Percentiles rank a stretch among this genome's conserved stretches.
These are phyloP conservation scores for Tremella fuciformis DNA, from an alignment of 768 basidiomycete species.

Conservation along the genomic window DNA sequence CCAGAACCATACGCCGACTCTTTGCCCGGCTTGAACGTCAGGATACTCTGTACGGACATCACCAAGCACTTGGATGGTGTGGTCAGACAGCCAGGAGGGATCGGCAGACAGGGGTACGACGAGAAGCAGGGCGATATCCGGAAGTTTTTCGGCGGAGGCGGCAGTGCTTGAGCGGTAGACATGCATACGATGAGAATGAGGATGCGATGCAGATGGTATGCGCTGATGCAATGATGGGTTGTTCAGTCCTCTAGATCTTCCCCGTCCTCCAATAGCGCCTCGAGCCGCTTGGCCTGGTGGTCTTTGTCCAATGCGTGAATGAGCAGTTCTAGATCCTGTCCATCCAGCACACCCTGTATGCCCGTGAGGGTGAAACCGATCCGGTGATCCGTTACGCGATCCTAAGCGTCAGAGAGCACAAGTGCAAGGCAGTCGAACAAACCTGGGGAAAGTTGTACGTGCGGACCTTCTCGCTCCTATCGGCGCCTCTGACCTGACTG, in stretches of 20 bases:
- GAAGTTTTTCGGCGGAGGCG: constrained; percentile 74
- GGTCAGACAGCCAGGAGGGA: constrained; percentile 71
- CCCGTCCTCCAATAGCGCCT: constrained; percentile 48
- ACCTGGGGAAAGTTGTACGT: constrained; percentile 94
- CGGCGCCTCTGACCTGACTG: constrained; percentile 73
- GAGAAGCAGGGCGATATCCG: constrained; percentile 72
- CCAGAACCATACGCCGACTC: no score
- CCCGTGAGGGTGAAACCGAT: constrained; percentile 66
- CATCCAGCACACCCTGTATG: constrained; percentile 55
- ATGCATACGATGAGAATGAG: neutral
- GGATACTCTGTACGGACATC: constrained; percentile 48
- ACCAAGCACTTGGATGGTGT: constrained; percentile 52
- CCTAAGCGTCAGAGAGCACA: constrained; percentile 55
- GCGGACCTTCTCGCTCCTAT: constrained; percentile 89
- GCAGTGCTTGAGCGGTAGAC: neutral
- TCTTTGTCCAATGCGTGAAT: constrained; percentile 48
- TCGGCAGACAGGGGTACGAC: constrained; percentile 68
- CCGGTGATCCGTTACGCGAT: constrained; percentile 89
- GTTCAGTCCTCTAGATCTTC: constrained; percentile 46
- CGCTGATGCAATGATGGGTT: constrained; percentile 3
- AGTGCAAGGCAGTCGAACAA: constrained; percentile 16
- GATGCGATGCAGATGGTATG: neutral
- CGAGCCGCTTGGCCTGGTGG: constrained; percentile 47
- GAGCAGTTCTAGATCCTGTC: constrained; percentile 52
- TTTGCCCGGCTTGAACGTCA: constrained; percentile 20